Conservation (phyloP, 2,329 filamentous ascomycete species). For the Lasiodiplodia gonubiensis region DNA sequence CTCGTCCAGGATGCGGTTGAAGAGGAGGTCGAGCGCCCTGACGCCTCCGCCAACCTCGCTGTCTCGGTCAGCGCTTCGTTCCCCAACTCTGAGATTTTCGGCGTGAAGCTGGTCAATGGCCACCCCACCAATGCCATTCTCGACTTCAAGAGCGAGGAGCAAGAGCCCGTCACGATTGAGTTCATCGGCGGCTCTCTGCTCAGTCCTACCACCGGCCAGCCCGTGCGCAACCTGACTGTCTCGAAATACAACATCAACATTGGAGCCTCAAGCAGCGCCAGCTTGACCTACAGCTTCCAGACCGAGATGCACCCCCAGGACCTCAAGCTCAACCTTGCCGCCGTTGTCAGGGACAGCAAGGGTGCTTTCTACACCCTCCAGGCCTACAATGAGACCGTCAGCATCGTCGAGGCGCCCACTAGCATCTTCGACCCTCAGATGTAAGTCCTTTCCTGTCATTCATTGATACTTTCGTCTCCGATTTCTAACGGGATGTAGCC, state of each 20-base stretch:
- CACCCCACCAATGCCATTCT: conserved; percentile 82
- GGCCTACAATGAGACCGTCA: conserved; percentile 81
- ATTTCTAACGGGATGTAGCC: conserved; percentile 58
- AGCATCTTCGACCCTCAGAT: conserved; percentile 95
- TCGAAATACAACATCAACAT: conserved; percentile 76
- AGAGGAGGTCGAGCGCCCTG: conserved; percentile 64
- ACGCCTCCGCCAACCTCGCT: conserved; percentile 60
- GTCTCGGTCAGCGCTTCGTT: conserved; percentile 64
- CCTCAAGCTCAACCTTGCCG: conserved; percentile 75
- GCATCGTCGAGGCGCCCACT: conserved; percentile 86
- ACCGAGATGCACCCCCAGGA: conserved; percentile 95
- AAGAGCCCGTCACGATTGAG: conserved; percentile 73
- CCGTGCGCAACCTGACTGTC: conserved; percentile 84
- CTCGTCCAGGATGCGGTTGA: conserved; percentile 38
- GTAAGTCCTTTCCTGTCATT: conserved; percentile 58
- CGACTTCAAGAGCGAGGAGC: conserved; percentile 84
- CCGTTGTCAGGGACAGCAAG: conserved; percentile 71
- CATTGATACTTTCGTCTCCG: neutral
- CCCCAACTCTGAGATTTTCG: conserved; percentile 79
- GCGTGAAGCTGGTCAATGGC: conserved; percentile 94
- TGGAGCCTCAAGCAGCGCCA: conserved; percentile 75
- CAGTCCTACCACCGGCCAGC: conserved; percentile 48
- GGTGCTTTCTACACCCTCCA: conserved; percentile 76
- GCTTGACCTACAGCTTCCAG: conserved; percentile 80
- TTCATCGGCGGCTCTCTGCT: conserved; percentile 76